Evolutionary conservation across 805 yeast genomes (phyloP).

Genomic region (Pichia cabralensis): DNA sequence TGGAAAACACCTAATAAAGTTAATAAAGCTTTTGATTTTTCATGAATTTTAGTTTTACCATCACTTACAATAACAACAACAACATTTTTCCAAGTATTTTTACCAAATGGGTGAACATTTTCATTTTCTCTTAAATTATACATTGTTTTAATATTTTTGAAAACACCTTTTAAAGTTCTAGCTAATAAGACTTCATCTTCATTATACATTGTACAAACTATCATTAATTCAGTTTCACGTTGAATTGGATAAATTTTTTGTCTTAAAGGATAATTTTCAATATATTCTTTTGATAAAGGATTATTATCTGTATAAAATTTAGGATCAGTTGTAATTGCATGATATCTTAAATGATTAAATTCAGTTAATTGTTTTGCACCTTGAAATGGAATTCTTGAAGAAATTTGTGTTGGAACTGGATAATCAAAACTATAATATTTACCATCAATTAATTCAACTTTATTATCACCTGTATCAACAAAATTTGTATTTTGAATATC

Average conservation of each 20-base stretch:
- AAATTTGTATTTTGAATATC: slow-evolving; percentile 15
- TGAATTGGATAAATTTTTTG: slow-evolving; percentile 67
- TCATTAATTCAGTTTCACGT: slow-evolving; percentile 74
- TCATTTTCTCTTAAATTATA: slow-evolving; percentile 37
- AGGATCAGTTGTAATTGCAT: slow-evolving; percentile 92
- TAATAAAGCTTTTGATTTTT: slow-evolving; percentile 66
- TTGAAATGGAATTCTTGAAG: slow-evolving; percentile 36
- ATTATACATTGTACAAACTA: slow-evolving; percentile 86
- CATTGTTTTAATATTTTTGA: slow-evolving; percentile 75
- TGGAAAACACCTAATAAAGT: slow-evolving; percentile 85
- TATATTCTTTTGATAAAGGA: slow-evolving; percentile 32
- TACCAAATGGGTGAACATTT: slow-evolving; percentile 68
- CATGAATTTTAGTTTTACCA: slow-evolving; percentile 77
- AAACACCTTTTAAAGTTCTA: slow-evolving; percentile 79
- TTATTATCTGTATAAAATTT: slow-evolving; percentile 47
- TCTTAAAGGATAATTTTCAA: slow-evolving; percentile 39
- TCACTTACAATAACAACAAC: slow-evolving; percentile 85
- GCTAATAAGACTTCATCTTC: slow-evolving; percentile 79
- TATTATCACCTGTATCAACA: slow-evolving; percentile 22
- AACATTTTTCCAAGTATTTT: slow-evolving; percentile 86
- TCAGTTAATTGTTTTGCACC: slow-evolving; percentile 28
- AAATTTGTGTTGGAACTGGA: slow-evolving; percentile 61
- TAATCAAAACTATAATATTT: slow-evolving; percentile 72
- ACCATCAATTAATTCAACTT: slow-evolving; percentile 49
- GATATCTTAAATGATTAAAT: slow-evolving; percentile 80